Base-by-base conservation (phyloP, 1,284 basidiomycete species). In the Gymnopus androsaceus region DNA sequence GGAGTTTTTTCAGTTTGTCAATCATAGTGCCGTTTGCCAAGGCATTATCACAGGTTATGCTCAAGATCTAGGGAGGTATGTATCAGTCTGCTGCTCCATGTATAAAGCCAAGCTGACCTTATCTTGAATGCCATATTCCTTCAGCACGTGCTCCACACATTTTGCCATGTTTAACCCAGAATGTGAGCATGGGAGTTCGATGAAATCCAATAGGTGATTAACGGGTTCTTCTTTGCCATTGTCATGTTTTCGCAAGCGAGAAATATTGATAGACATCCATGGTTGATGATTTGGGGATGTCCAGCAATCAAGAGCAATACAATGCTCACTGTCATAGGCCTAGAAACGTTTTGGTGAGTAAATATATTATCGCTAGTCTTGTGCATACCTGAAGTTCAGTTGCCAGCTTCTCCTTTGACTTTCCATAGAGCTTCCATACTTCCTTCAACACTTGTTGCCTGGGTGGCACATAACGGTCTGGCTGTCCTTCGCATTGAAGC, bases 11-110 rank as follows among this genome's bases (percentile, higher is more conserved):
- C 0, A 76, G 66, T 21, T 66, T 51, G 0, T 64, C 53, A 0
- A 69, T 59, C 66, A 75, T 72, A 0, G 61, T 62, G 36, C 70
- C 65, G 49, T 73, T 74, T 40, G 66, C 54, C 15, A 58, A 56
- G 0, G 69, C 66, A 55, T 72, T 73, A 56, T 73, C n/a, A n/a
- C n/a, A n/a, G n/a, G n/a, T n/a, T n/a, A n/a, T n/a, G n/a, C n/a
- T n/a, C n/a, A n/a, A n/a, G 66, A 27, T 60, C 61, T 0, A 65
- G 65, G 7, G 70, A 48, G 25, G 61, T 58, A 17, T 72, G 56
- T 19, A 70, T 56, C 71, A 68, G 53, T n/a, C 14, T 41, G n/a
- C 38, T 17, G 19, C n/a, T 25, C 21, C 11, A 11, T 21, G 12
- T n/a, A n/a, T n/a, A n/a, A n/a, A n/a, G n/a, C n/a, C n/a, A n/a